Evolutionary conservation across 2,329 filamentous ascomycete genomes (phyloP).

Genomic region (Verticillium longisporum): DNA sequence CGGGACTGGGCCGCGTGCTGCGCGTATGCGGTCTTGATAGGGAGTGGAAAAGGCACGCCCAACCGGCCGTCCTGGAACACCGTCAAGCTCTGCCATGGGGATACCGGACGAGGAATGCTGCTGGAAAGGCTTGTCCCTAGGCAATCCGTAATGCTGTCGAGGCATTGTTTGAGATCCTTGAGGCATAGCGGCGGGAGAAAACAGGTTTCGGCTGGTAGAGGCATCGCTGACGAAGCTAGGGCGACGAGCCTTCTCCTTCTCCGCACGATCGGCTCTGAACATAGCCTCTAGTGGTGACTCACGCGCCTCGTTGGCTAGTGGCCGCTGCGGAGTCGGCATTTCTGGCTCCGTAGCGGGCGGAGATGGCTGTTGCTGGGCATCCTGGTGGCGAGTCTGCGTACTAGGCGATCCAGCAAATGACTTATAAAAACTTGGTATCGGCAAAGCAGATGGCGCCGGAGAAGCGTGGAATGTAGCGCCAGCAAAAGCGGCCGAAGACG

Average conservation of each 20-base stretch:
- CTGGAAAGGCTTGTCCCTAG: conserved; percentile 28
- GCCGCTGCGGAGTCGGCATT: conserved; percentile 37
- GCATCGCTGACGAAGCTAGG: conserved; percentile 40
- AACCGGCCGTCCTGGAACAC: conserved; percentile 44
- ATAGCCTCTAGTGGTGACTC: conserved; percentile 84
- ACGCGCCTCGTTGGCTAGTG: conserved; percentile 22
- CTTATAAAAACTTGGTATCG: conserved; percentile 81
- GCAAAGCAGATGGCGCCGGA: conserved; percentile 81
- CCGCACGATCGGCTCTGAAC: conserved; percentile 79
- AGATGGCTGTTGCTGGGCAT: conserved; percentile 35
- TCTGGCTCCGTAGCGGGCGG: conserved; percentile 47
- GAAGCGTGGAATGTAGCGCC: conserved; percentile 94
- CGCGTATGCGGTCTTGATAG: conserved; percentile 54
- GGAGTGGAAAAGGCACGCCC: conserved; percentile 64
- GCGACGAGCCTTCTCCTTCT: conserved; percentile 57
- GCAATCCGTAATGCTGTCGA: conserved; percentile 8
- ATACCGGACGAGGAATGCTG: conserved; percentile 40
- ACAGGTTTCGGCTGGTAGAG: not conserved
- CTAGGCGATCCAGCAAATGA: conserved; percentile 60
- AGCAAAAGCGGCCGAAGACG: conserved; percentile 63
- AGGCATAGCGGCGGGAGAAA: not conserved
- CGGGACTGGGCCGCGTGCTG: conserved; percentile 32
- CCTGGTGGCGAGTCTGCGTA: conserved; percentile 22
- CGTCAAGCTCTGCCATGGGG: conserved; percentile 64
- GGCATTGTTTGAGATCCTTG: conserved; percentile 14